Evolutionary conservation across 2,329 filamentous ascomycete genomes (phyloP), one percentile per base, ranked within the genome.

Genomic region (Pezicula carpinea): DNA sequence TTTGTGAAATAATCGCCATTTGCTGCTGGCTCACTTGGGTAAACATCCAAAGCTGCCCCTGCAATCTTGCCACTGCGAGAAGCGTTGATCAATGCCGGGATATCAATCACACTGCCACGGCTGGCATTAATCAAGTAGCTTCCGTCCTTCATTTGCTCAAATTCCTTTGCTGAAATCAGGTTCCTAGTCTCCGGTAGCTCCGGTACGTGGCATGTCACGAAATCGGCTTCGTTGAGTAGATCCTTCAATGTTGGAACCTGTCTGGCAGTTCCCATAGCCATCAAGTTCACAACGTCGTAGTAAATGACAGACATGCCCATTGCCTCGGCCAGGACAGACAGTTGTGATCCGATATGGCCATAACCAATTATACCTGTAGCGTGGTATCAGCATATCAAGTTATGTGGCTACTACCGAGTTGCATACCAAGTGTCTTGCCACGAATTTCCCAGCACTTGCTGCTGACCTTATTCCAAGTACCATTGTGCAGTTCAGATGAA

Each of bases 231-330:
- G 47, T 79, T 73, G 38, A 99, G 80, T 33, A 99, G 81, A 17
- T 77, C 80, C 26, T 92, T 79, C 18, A 99, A 73, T 1, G 80
- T 86, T 5, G 84, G 73, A 33, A 97, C 87, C 66, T 97, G 93
- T 57, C 78, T 83, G 26, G 92, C 83, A 10, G 87, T 95, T 47
- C 93, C 93, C 65, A 99, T 73, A 38, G 87, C 87, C 93, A 99
- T 99, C 58, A 97, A 77, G 58, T 91, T 95, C 53, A 96, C 71
- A 6, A 96, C 83, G 67, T 99, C 93, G 68, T 95, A 97, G 76
- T 96, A 99, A 60, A 97, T 91, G 61, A 99, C 93, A 14, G 79
- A 83, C 92, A 99, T 96, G 42, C 93, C 93, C 90, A 99, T 96
- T 19, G 92, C 83, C 69, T 99, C 93, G 22, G 93, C 91, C 53